These are phyloP conservation scores for Fusarium drepaniforme DNA, from an alignment of 2,329 filamentous ascomycete species.

Conservation along the genomic window DNA sequence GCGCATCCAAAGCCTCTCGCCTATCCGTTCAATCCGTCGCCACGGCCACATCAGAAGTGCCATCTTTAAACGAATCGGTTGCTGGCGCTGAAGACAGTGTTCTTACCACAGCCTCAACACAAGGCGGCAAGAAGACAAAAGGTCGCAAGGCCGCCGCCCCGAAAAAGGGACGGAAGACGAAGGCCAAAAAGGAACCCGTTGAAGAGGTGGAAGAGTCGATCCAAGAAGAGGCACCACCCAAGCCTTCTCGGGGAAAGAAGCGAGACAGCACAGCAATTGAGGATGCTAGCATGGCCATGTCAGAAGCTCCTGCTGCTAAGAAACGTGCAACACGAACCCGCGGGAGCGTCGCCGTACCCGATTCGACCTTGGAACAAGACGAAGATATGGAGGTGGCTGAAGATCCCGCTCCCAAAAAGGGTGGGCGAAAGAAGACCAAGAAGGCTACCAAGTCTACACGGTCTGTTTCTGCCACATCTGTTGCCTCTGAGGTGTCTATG, in stretches of 20 bases:
- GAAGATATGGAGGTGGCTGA: conserved; percentile 58
- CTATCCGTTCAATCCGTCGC: conserved; percentile 69
- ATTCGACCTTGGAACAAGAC: conserved; percentile 52
- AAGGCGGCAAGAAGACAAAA: conserved; percentile 68
- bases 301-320: conserved; percentile 67
- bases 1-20: conserved; percentile 78
- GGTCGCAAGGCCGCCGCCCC: conserved; percentile 62
- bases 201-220: conserved; percentile 54
- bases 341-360: conserved; percentile 59
- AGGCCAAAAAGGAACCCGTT: conserved; percentile 63
- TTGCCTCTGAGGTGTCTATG: conserved; percentile 64
- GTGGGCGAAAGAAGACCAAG: conserved; percentile 54
- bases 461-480: conserved; percentile 62
- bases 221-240: conserved; percentile 42
- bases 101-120: conserved; percentile 70
- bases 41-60: conserved; percentile 62
- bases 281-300: conserved; percentile 56
- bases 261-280: conserved; percentile 71
- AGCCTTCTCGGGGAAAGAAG: conserved; percentile 69
- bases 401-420: conserved; percentile 46
- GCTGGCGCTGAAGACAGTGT: conserved; percentile 69
- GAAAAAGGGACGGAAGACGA: conserved; percentile 47
- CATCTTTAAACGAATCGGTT: conserved; percentile 61
- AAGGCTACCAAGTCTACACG: conserved; percentile 55
- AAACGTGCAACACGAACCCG: conserved; percentile 67